A percentile compares a stretch with the other conserved stretches of the same genome.
phyloP scores from a whole-genome alignment of 2,329 filamentous ascomycete genomes.

The Ceratocystis ficicola region DNA sequence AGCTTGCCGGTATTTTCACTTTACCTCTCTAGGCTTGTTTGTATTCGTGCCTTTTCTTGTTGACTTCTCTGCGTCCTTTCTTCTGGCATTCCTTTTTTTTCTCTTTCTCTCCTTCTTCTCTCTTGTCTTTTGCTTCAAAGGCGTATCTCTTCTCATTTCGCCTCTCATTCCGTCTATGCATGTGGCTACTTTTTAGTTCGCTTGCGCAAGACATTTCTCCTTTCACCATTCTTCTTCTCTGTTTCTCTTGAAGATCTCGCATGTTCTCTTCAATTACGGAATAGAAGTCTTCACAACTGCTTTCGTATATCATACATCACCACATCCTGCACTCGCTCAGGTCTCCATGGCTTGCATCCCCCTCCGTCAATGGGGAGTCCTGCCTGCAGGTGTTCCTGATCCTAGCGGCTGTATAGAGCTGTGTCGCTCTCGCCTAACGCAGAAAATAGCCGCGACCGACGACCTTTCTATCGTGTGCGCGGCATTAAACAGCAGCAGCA shows the following conservation, averaged over 20 bases:
- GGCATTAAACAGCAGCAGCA: constrained; percentile 5
- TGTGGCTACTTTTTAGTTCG: constrained; percentile 1
- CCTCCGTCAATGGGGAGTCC: not conserved
- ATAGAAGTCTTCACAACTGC: not conserved
- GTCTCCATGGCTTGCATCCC: not conserved
- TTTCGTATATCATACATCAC: not conserved
- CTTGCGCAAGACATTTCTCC: constrained; percentile 8
- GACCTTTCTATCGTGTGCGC: constrained; percentile 16
- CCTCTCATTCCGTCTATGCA: not conserved
- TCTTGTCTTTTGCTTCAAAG: constrained; percentile 3
- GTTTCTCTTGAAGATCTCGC: constrained; percentile 1
- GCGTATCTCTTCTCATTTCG: constrained; percentile 5
- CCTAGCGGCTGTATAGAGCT: constrained; percentile 17
- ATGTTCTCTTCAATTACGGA: not conserved
- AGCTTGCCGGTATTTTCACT: no score
- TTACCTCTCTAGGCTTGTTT: not conserved
- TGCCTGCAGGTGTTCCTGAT: constrained; percentile 22
- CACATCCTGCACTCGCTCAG: not conserved
- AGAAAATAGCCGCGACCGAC: constrained; percentile 15
- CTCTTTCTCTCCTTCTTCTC: not conserved
- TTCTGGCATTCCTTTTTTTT: not conserved
- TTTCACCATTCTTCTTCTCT: not conserved
- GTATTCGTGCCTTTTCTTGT: not conserved
- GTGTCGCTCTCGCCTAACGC: constrained; percentile 19
- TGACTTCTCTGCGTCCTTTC: not conserved